phyloP scores from a whole-genome alignment of 2,329 filamentous ascomycete species.

The Emericellopsis cladophorae region DNA sequence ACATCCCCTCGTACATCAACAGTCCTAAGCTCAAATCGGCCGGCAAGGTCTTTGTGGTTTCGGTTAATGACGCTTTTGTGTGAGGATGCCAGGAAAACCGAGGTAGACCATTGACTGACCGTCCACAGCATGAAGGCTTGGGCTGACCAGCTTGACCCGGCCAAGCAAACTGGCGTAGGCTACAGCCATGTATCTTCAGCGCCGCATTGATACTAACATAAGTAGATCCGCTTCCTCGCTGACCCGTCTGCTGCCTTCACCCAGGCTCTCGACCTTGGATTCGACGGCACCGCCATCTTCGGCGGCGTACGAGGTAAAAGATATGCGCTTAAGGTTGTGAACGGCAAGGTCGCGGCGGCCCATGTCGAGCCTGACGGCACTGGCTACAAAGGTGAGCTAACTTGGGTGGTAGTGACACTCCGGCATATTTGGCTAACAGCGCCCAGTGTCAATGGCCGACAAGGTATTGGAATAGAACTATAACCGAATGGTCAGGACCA shows the following conservation, averaged over 20 bases:
- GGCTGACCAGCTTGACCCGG: constrained; percentile 65
- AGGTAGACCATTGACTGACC: not conserved
- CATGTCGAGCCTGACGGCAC: constrained; percentile 85
- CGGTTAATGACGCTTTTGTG: constrained; percentile 93
- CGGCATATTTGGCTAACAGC: not conserved
- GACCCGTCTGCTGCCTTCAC: constrained; percentile 74
- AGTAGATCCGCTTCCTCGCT: constrained; percentile 75
- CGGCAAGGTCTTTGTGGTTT: constrained; percentile 77
- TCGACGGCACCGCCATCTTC: constrained; percentile 67
- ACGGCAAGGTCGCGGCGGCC: constrained; percentile 72
- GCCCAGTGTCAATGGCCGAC: constrained; percentile 35
- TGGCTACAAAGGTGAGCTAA: constrained; percentile 55
- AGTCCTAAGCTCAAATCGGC: constrained; percentile 66
- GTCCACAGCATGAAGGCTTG: constrained; percentile 72
- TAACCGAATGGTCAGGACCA: no score
- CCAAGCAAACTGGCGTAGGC: constrained; percentile 62
- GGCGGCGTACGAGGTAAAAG: constrained; percentile 76
- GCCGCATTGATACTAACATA: not conserved
- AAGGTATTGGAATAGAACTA: constrained; percentile 20
- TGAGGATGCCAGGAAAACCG: constrained; percentile 29
- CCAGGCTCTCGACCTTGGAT: constrained; percentile 69
- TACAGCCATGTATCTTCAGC: not conserved
- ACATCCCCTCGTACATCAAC: constrained; percentile 79
- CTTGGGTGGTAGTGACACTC: not conserved
- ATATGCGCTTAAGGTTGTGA: constrained; percentile 70